These are phyloP conservation scores for Breviolum minutum DNA, from an alignment of 73 alveolate genomes.

Conservation along the genomic window DNA sequence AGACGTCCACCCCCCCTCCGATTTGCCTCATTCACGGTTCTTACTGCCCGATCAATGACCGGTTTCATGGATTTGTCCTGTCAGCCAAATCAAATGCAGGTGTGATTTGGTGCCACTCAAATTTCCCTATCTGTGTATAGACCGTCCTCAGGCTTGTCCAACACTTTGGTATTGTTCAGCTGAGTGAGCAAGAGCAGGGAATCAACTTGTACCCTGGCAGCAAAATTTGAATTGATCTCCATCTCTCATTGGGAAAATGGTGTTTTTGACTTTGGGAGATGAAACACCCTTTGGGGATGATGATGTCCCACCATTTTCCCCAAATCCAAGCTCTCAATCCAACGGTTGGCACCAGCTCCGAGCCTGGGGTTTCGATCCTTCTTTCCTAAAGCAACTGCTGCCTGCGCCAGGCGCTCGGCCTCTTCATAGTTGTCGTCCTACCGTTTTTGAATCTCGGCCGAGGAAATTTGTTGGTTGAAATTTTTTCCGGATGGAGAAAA, in stretches of 20 bases:
- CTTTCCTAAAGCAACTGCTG: constrained; percentile 40
- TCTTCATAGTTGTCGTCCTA: constrained; percentile 71
- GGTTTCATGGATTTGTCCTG: constrained; percentile 82
- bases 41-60: constrained; percentile 61
- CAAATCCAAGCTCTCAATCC: neutral
- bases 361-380: constrained; percentile 90
- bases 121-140: neutral
- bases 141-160: constrained; percentile 72
- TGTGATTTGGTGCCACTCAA: neutral
- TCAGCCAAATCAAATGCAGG: neutral
- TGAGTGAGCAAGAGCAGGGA: constrained; percentile 64
- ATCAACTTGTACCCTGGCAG: constrained; percentile 70
- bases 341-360: no score
- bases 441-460: neutral
- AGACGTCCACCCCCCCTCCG: neutral
- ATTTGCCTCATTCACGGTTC: constrained; percentile 64
- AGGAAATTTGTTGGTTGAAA: neutral
- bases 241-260: no score
- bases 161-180: constrained; percentile 82
- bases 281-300: neutral
- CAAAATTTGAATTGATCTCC: no score
- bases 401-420: constrained; percentile 76
- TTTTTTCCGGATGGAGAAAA: no score
- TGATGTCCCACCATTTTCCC: neutral
- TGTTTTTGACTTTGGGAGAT: no score